Base-by-base conservation (phyloP, 208 protist species). In the Leishmania gerbilli region DNA sequence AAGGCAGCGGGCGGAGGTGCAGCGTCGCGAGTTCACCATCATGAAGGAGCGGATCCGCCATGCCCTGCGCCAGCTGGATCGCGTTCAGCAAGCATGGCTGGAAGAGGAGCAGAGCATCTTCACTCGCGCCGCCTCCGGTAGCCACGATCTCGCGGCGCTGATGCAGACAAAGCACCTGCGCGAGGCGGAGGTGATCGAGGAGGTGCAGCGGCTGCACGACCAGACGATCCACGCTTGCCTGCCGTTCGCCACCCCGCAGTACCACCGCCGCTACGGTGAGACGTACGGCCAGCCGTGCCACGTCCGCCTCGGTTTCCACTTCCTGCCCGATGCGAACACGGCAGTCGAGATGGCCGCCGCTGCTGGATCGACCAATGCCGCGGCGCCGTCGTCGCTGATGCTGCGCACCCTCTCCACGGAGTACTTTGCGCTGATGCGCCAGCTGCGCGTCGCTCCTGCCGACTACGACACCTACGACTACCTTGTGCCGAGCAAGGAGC, bases 211-310 rank as follows among this genome's bases (percentile, higher is more conserved):
- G 27, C 76, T 94, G 37, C 91, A 96, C 79, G 92, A 98, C 72
- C 84, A 87, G 62, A 69, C 85, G 19, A 85, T 96, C 45, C 88
- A 96, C 80, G 85, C 91, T 34, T 95, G 91, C 58, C 85, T 98
- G 51, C 90, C 91, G 34, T 96, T 96, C 80, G 88, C 90, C 76
- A 79, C 90, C 24, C 95, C 95, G 45, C 95, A 98, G 89, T 98
- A 94, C 85, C 90, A 90, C 84, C 95, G 95, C 68, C 90, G 92
- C 74, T 86, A 91, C 76, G 85, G 89, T 68, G 91, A 95, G 84
- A 96, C 93, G 60, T 98, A 98, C 86, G 86, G 84, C 68, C 92
- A 96, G 83, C 89, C 93, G 5, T 98, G 95, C 77, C 89, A 96
- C 78, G 77, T 96, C 67, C 93, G 93, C 55, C 13, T 98, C 31